These are phyloP conservation scores for Leccinum solheimii DNA, from an alignment of 1,284 basidiomycete species.

Conservation along the genomic window DNA sequence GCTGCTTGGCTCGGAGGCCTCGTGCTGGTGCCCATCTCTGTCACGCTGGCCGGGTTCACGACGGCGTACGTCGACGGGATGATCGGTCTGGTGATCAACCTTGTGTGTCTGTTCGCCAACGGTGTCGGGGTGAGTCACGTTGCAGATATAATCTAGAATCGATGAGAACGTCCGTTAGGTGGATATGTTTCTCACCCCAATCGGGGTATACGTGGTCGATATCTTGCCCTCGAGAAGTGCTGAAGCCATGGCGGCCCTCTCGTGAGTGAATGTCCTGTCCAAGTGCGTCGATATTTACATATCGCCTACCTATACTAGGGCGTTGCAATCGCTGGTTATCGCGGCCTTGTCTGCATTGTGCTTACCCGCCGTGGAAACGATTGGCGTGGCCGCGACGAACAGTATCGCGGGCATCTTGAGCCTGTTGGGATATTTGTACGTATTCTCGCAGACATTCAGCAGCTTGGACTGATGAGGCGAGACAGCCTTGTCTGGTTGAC, in stretches of 20 bases:
- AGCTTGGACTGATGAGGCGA: conserved; percentile 1
- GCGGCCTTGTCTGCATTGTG: conserved; percentile 19
- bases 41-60: conserved; percentile 23
- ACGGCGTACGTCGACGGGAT: conserved; percentile 40
- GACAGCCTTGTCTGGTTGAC: conserved; percentile 43
- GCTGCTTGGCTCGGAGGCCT: conserved; percentile 48
- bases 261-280: conserved; percentile 28
- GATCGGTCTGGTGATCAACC: conserved; percentile 41
- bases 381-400: conserved; percentile 57
- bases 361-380: conserved; percentile 46
- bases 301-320: conserved; percentile 33
- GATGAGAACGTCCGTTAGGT: conserved; percentile 32
- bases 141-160: not conserved
- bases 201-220: conserved; percentile 59
- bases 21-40: conserved; percentile 41
- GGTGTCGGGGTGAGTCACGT: conserved; percentile 46
- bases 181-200: conserved; percentile 49
- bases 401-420: conserved; percentile 44
- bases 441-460: not conserved
- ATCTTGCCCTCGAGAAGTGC: conserved; percentile 52
- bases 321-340: conserved; percentile 43
- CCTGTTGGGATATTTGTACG: conserved; percentile 47
- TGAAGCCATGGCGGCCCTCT: conserved; percentile 49
- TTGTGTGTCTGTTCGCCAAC: conserved; percentile 48
- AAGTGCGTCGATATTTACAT: not conserved